These are phyloP conservation scores for Eucalyptus tenuipes DNA, from an alignment of 345 rosid genomes.

Conservation along the genomic window DNA sequence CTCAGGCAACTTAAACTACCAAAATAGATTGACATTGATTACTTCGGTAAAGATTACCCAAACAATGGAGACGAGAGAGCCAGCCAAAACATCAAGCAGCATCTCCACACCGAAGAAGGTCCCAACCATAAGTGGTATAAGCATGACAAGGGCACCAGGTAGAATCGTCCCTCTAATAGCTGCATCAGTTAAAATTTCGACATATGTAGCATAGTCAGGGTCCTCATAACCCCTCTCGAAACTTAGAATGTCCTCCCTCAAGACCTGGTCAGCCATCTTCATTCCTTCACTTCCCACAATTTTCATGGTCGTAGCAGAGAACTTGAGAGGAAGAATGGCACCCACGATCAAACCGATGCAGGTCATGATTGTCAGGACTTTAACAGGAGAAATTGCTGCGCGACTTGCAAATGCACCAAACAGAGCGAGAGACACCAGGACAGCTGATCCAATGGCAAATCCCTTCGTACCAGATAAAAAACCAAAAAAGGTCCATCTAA, in stretches of 20 bases:
- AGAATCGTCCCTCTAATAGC: constrained; percentile 24
- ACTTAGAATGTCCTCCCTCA: constrained; percentile 13
- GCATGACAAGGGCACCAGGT: constrained; percentile 26
- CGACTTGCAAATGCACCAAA: constrained; percentile 30
- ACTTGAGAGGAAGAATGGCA: constrained; percentile 25
- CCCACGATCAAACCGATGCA: constrained; percentile 26
- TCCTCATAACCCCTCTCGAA: constrained; percentile 13
- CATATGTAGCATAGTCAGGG: constrained; percentile 22
- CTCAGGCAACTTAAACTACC: not conserved
- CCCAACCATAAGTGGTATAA: constrained; percentile 18
- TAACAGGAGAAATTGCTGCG: constrained; percentile 15
- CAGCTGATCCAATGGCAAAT: constrained; percentile 30
- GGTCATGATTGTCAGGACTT: constrained; percentile 18
- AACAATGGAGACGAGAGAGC: constrained; percentile 28
- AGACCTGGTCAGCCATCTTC: constrained; percentile 17
- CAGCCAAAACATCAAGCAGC: constrained; percentile 18
- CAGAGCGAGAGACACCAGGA: constrained; percentile 21
- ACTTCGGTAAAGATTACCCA: constrained; percentile 1
- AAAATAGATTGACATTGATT: not conserved
- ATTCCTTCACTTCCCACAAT: constrained; percentile 25
- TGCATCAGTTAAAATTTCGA: constrained; percentile 26
- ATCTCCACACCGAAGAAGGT: constrained; percentile 21
- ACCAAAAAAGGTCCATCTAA: not conserved
- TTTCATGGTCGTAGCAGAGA: constrained; percentile 32
- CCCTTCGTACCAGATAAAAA: not conserved